Base-by-base conservation (phyloP, 1,284 basidiomycete species). In the Apiotrichum siamense region DNA sequence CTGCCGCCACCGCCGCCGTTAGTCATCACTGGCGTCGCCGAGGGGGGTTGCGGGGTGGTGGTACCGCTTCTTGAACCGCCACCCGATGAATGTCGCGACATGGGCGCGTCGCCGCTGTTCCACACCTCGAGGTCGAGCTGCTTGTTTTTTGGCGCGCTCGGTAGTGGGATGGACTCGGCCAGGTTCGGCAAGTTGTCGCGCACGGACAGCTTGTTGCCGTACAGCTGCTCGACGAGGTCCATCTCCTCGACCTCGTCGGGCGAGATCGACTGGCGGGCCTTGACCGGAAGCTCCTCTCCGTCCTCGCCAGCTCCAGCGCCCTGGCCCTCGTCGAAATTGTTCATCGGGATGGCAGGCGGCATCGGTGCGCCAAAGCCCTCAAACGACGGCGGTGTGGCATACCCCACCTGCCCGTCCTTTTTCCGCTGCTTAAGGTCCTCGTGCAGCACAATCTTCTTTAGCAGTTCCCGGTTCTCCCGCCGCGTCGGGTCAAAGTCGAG, bases 181-280 rank as follows among this genome's bases (percentile, higher is more conserved):
- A 93, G 73, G 66, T 92, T 85, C 7, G 85, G 79, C 26, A 83
- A 75, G 46, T 80, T 79, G 52, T 83, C 81, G 36, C 82, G 80
- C 26, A 92, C 77, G 3, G 84, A 84, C 49, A 85, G 79, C 51
- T 87, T 82, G 35, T 80, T 75, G 18, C 91, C 90, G 60, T 90
- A 96, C 2, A 96, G 74, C 68, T 97, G 92, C 67, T 97, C 92
- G 4, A 97, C 88, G 5, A 97, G 79, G 70, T 97, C 92, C 61
- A 97, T 83, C 74, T 97, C 92, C 72, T 92, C 88, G 24, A 87
- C 82, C 10, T 83, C 81, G 23, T 73, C 75, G 24, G 63, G 62
- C 13, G 52, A 44, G 12, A 57, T 26, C 24, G 62, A 56, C 37
- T 52, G 50, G 37, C 52, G 38, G 24, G 42, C 39, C 25, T 44